Base-by-base conservation (phyloP, 805 yeast genomes). In the Tetrapisispora nanseiensis region DNA sequence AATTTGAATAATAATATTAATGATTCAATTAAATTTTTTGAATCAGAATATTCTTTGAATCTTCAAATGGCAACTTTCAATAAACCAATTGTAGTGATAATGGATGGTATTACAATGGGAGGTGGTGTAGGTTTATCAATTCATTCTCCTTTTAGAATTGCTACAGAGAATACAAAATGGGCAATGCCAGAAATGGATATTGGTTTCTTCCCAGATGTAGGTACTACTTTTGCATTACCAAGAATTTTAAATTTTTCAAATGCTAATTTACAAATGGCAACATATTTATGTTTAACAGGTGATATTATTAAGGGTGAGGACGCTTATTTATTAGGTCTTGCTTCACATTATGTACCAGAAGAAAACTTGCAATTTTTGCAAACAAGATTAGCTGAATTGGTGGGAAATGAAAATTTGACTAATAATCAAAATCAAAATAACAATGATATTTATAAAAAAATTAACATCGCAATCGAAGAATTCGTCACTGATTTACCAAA, bases 181-280 rank as follows among this genome's bases (percentile, higher is more conserved):
- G 95, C 97, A 47, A 92, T 92, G 98, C 97, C 98, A 8, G 97
- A 92, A 65, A 83, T 94, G 72, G 87, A 85, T 56, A 92, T 92
- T 61, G 98, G 98, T 1, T 86, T 86, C 63, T 84, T 86, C 66
- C 95, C 95, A 18, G 98, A 92, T 62, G 97, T 92, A 11, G 98
- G 97, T 34, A 81, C 94, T 29, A 78, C 95, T 10, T 90, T 86
- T 65, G 89, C 87, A 65, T 68, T 92, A 52, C 87, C 95, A 27
- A 76, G 83, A 49, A 65, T 86, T 46, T 51, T 68, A 20, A 59
- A 61, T 6, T 37, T 62, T 26, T 59, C 61, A 18, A 62, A 62
- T 45, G 32, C 42, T 12, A 87, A 86, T 54, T 86, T 85, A 40
- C 78, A 85, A 51, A 66, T 89, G 46, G 97, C 97, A 37, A 75